Base-by-base conservation (phyloP, 106 monocot species). In the Phalaenopsis aphrodite region DNA sequence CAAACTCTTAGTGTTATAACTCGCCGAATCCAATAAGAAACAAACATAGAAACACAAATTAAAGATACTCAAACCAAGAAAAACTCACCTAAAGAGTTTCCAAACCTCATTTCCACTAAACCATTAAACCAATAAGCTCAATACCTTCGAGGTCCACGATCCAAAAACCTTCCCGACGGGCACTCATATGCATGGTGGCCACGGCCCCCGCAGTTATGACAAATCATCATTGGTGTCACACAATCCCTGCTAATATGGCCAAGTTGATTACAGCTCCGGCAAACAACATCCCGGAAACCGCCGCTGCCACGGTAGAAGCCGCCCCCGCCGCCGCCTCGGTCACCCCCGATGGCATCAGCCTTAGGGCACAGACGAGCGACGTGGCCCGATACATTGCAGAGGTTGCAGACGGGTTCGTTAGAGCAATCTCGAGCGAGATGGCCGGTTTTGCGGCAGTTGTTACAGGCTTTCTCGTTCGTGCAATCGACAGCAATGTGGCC, bases 381-480 rank as follows among this genome's bases (percentile, higher is more conserved):
- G 75, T 94, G 94, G 1, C 96, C 96, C 42, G 93, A 81, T 8
- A 97, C 76, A 43, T 94, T 94, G 89, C 96, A 97, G 9, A 94
- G 81, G 77, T 97, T 94, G 82, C 96, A 97, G 5, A 97, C 92
- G 18, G 96, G 96, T 11, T 97, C 94, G 38, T 97, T 97, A 0
- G 81, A 78, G 87, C 96, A 97, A 77, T 94, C 94, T 0, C 94
- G 88, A 15, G 94, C 96, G 42, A 97, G 78, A 80, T 97, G 96
- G 0, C 96, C 96, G 0, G 90, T 90, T 67, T 94, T 92, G 75
- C 94, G 81, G 85, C 96, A 97, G 81, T 97, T 97, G 86, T 97
- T 97, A 86, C 96, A 97, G 17, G 94, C 96, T 80, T 94, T 94
- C 61, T 97, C 96, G 47, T 96, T 97, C 64, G 96, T 92, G 81